A percentile compares a stretch with the other conserved stretches of the same genome.
phyloP scores from a whole-genome alignment of 2,329 filamentous ascomycete genomes.

The Rutstroemia sydowiana region DNA sequence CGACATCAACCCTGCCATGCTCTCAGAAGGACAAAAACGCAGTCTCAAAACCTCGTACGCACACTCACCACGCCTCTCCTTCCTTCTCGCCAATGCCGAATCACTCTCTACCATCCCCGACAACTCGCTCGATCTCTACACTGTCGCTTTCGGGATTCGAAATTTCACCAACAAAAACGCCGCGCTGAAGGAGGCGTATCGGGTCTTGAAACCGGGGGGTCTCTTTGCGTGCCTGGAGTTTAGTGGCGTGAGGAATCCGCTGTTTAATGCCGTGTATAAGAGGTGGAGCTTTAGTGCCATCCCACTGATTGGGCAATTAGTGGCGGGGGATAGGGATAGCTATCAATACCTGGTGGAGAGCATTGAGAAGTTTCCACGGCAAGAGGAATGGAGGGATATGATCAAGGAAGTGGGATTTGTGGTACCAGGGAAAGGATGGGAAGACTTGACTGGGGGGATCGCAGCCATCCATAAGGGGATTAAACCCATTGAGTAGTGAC shows the following conservation, averaged over 20 bases:
- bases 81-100: constrained; percentile 89
- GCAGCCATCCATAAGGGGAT: constrained; percentile 96
- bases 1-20: constrained; percentile 95
- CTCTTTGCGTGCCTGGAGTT: constrained; percentile 97
- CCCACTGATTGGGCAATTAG: constrained; percentile 88
- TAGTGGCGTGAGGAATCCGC: constrained; percentile 63
- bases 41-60: constrained; percentile 48
- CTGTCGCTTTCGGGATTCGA: constrained; percentile 92
- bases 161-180: constrained; percentile 91
- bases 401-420: constrained; percentile 79
- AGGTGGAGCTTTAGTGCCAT: constrained; percentile 94
- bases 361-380: constrained; percentile 86
- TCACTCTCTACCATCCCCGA: constrained; percentile 58
- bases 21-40: constrained; percentile 78
- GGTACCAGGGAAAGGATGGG: constrained; percentile 74
- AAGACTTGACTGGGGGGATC: constrained; percentile 86
- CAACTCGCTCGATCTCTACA: constrained; percentile 84
- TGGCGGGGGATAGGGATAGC: constrained; percentile 87
- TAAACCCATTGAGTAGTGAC: constrained; percentile 49
- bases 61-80: constrained; percentile 55
- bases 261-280: constrained; percentile 86
- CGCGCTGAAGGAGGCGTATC: constrained; percentile 74
- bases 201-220: constrained; percentile 87
- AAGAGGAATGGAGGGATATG: constrained; percentile 77
- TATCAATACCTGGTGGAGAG: constrained; percentile 99